Conservation (phyloP, 1,284 basidiomycete genomes). For the Ganoderma leucocontextum region DNA sequence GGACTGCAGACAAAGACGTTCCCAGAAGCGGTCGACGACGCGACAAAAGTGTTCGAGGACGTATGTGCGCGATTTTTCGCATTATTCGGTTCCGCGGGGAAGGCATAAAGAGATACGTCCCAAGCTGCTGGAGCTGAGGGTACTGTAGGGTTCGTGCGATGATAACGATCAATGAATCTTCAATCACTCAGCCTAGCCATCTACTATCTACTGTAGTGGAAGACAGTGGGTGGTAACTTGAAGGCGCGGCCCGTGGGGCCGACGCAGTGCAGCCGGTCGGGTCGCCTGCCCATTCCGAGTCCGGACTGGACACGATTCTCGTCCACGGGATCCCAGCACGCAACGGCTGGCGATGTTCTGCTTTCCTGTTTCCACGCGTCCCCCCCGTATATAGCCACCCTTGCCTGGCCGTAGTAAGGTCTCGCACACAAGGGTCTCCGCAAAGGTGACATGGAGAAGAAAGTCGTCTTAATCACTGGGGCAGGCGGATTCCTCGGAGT, state of each 20-base stretch:
- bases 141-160: background rate
- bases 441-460: conserved; percentile 26
- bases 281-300: background rate
- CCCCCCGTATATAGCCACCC: background rate
- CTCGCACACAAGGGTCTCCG: background rate
- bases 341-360: background rate
- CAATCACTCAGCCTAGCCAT: background rate
- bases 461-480: conserved; percentile 63
- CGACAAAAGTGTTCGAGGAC: conserved; percentile 51
- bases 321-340: background rate
- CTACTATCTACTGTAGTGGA: background rate
- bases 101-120: conserved; percentile 37
- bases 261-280: background rate
- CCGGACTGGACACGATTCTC: background rate
- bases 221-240: background rate
- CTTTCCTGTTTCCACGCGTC: background rate
- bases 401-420: background rate
- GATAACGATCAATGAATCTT: background rate
- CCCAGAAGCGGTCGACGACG: conserved; percentile 56
- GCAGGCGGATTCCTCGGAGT: conserved; percentile 59
- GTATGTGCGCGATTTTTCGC: conserved; percentile 53
- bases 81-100: conserved; percentile 53
- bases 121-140: background rate
- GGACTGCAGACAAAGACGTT: conserved; percentile 49
- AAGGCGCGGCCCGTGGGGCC: background rate